Evolutionary conservation across 1,139 yeast genomes (phyloP).

Genomic region (Sugiyamaella sp.): DNA sequence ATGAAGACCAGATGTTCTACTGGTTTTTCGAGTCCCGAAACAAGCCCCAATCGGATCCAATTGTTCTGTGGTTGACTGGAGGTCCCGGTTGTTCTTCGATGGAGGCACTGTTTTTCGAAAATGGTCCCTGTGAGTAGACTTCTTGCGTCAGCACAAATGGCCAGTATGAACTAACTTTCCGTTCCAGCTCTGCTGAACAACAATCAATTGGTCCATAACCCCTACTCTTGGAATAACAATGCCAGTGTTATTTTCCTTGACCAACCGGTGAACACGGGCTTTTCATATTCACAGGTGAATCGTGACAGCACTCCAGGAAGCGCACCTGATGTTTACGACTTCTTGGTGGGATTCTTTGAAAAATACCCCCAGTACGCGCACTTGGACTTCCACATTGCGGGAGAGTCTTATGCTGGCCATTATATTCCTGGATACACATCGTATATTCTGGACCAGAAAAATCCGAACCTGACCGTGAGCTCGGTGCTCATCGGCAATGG

Average conservation of each 20-base stretch:
- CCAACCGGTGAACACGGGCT: conserved; percentile 78
- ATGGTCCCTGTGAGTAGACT: conserved; percentile 53
- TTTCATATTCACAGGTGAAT: conserved; percentile 42
- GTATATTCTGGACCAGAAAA: conserved; percentile 76
- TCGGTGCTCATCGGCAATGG: conserved; percentile 89
- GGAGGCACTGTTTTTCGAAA: conserved; percentile 58
- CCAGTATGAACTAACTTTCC: not conserved
- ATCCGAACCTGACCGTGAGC: conserved; percentile 76
- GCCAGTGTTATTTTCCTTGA: conserved; percentile 71
- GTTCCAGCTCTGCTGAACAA: conserved; percentile 5
- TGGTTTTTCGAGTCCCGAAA: conserved; percentile 74
- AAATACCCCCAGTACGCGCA: conserved; percentile 80
- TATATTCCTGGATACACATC: conserved; percentile 91
- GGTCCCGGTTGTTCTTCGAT: conserved; percentile 77
- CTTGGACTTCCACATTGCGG: conserved; percentile 88
- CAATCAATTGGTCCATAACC: conserved; percentile 44
- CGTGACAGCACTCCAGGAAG: conserved; percentile 60
- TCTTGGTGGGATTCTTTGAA: conserved; percentile 85
- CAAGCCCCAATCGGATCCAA: conserved; percentile 63
- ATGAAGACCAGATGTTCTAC: conserved; percentile 74
- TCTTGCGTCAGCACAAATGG: not conserved
- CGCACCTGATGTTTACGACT: conserved; percentile 90
- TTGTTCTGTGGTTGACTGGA: conserved; percentile 70
- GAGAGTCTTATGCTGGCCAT: conserved; percentile 97
- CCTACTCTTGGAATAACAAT: conserved; percentile 68